Base-by-base conservation (phyloP, 257 asterid species). In the Jaltomata sinuosa region DNA sequence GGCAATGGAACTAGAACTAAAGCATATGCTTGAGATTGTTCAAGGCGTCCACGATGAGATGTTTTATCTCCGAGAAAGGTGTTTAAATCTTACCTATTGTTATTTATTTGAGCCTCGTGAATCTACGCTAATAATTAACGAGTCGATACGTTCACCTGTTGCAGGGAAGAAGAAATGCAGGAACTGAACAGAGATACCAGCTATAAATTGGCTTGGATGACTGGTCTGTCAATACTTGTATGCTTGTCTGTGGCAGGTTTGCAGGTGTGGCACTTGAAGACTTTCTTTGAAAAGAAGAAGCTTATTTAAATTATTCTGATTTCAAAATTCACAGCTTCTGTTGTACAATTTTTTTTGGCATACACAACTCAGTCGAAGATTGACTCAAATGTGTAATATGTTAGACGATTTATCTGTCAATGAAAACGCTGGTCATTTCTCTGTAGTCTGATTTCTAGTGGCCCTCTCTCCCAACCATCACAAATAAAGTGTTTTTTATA, bases 271-370 rank as follows among this genome's bases (percentile, higher is more conserved):
- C 93, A 95, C 84, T 86, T 95, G 92, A 95, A 95, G 88, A 42
- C 93, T n/a, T 95, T 91, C 91, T 95, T 95, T 9, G 91, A 90
- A 84, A 95, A 95, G 92, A 93, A 95, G 91, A 95, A 93, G 93
- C 91, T 95, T 40, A 93, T 95, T 18, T 93, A 85, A 88, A 79
- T 68, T 57, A n/a, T 74, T 76, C 81, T 16, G 42, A 27, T 49
- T 80, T 47, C 59, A 76, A 27, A 27, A 2, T 47, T 15, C 42
- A 47, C 40, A 42, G 11, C 36, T 55, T 45, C 69, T 77, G 18
- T 8, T 67, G 80, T 87, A 81, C 71, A 45, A 84, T 77, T 87
- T 64, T 69, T 57, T 8, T 10, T 67, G 27, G 47, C 32, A 45
- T 34, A 76, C 40, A 76, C 81, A 15, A 74, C 40, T 14, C 15